Evolutionary conservation across 2,329 filamentous ascomycete genomes (phyloP), one percentile per base, ranked within the genome.

Genomic region (Setomelanomma holmii): DNA sequence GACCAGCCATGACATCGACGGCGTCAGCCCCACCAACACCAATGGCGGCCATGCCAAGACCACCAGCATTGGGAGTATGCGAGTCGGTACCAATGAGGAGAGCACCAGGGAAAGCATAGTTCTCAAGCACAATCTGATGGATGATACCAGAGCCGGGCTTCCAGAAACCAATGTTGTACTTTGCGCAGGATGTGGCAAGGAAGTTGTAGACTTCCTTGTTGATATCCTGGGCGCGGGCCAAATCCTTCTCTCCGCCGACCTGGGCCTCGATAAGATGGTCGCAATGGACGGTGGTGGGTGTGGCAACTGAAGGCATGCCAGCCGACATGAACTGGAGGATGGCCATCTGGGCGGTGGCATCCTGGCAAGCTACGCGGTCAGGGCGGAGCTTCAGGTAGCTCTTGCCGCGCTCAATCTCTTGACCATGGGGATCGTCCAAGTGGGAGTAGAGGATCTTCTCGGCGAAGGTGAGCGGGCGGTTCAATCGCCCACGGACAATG

Each of bases 151-250:
- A 97, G 69, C 95, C 95, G 63, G 95, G 95, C 79, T 86, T 91
- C 95, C 95, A 99, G 89, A 98, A 98, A 83, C 95, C 95, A 78
- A 98, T 98, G 85, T 98, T 93, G 85, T 98, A 99, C 84, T 98
- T 99, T 74, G 93, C 93, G 78, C 93, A 98, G 63, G 93, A 90
- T 60, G 88, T 88, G 57, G 92, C 86, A 75, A 99, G 82, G 85
- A 99, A 99, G 80, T 98, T 90, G 82, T 98, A 99, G 68, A 99
- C 95, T 80, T 98, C 93, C 85, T 96, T 96, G 88, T 98, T 98
- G 82, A 96, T 96, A 68, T 87, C 85, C 73, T 93, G 83, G 69
- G 95, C 95, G 72, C 93, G 87, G 57, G 86, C 89, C 78, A 98
- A 83, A 89, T 99, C 95, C 86, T 97, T 95, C 61, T 84, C 86